Evolutionary conservation across 371 early-diverging fungal species (phyloP).

Genomic region (Synchytrium microbalum): DNA sequence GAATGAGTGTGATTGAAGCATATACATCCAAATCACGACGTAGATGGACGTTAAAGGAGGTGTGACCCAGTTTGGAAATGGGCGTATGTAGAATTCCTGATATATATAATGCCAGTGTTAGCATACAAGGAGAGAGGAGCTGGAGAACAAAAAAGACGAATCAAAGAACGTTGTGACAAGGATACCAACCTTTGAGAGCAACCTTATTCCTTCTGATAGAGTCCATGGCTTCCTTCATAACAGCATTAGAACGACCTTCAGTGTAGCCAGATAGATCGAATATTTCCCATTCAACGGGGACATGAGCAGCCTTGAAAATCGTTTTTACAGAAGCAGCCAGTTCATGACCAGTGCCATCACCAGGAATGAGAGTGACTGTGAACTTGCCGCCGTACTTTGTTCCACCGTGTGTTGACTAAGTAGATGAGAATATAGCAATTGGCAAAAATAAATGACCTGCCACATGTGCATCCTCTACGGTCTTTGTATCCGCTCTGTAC

Average conservation of each 20-base stretch:
- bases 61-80: slow-evolving; percentile 71
- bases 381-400: slow-evolving; percentile 73
- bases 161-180: not conserved
- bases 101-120: too few relatives aligned
- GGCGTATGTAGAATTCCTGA: slow-evolving; percentile 85
- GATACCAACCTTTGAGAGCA: slow-evolving; percentile 77
- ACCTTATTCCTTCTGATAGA: slow-evolving; percentile 90
- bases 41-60: slow-evolving; percentile 89
- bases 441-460: too few relatives aligned
- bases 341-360: slow-evolving; percentile 96
- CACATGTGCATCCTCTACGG: too few relatives aligned
- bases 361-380: slow-evolving; percentile 94
- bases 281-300: slow-evolving; percentile 92
- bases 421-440: too few relatives aligned
- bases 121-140: slow-evolving; percentile 4
- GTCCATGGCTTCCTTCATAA: slow-evolving; percentile 79
- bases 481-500: not conserved
- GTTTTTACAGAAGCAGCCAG: slow-evolving; percentile 82
- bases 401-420: slow-evolving; percentile 5
- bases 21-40: slow-evolving; percentile 95
- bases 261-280: slow-evolving; percentile 87
- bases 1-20: slow-evolving; percentile 78
- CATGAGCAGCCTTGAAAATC: slow-evolving; percentile 84
- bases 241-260: slow-evolving; percentile 43
- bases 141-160: not conserved